These are phyloP conservation scores for Lophium mytilinum DNA, from an alignment of 495 filamentous ascomycete genomes.

Conservation along the genomic window DNA sequence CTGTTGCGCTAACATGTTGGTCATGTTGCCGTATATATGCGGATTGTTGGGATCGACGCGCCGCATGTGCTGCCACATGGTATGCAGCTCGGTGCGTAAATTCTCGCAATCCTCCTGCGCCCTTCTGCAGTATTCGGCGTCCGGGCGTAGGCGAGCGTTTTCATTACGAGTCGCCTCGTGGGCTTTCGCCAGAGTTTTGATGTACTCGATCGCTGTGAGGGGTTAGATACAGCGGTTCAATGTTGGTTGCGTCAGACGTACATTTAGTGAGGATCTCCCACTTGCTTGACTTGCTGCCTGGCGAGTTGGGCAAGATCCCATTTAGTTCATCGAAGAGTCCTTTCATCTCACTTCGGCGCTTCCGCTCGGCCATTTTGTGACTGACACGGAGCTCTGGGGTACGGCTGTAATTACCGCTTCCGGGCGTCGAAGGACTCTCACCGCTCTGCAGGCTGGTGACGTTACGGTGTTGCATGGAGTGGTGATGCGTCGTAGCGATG, in stretches of 20 bases:
- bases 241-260: conserved; percentile 33
- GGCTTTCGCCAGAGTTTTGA: conserved; percentile 13
- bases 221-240: conserved; percentile 3
- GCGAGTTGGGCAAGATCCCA: conserved; percentile 70
- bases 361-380: conserved; percentile 93
- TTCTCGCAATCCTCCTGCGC: conserved; percentile 22
- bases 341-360: conserved; percentile 97
- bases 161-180: conserved; percentile 16
- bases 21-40: conserved; percentile 25
- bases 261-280: conserved; percentile 98
- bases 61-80: conserved; percentile 25
- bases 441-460: conserved; percentile 30
- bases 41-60: conserved; percentile 21
- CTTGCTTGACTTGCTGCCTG: conserved; percentile 92
- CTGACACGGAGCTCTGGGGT: conserved; percentile 92
- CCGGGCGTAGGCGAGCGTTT: conserved; percentile 15
- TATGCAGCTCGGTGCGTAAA: conserved; percentile 17
- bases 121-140: conserved; percentile 19
- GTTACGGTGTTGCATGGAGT: conserved; percentile 35
- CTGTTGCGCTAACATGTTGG: conserved; percentile 19
- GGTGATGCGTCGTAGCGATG: conserved; percentile 33
- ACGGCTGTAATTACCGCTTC: conserved; percentile 60
- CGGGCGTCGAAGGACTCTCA: conserved; percentile 19
- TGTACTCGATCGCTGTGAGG: conserved; percentile 26
- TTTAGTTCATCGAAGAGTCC: conserved; percentile 85